Base-by-base conservation (phyloP, 805 yeast genomes). In the Yarrowia osloensis region DNA sequence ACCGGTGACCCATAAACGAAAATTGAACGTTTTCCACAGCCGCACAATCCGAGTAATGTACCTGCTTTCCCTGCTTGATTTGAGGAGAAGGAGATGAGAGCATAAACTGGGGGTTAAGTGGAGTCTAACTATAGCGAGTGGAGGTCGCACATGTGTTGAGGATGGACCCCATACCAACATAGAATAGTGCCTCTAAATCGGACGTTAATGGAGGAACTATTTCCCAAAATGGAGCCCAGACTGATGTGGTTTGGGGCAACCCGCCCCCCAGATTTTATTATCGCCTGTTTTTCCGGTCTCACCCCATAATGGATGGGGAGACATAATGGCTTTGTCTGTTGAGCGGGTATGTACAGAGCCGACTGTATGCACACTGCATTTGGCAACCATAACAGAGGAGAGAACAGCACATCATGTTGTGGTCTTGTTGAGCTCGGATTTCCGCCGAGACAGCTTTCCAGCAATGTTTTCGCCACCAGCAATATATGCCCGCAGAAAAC, bases 31-130 rank as follows among this genome's bases (percentile, higher is more conserved):
- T 29, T 21, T 11, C 9, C 21, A n/a, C 19, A 50, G 57, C 57
- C 40, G 57, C 57, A 50, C 57, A 9, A 50, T 50, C 57, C 40
- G 57, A 50, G 57, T 50, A 50, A 50, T 50, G 57, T 33, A 50
- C 57, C 57, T 50, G 40, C 40, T 50, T 50, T 12, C 17, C n/a
- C 35, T 46, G 33, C 35, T 46, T n/a, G 28, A 22, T 24, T 46
- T 46, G 31, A 46, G n/a, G 47, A 17, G 22, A 8, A 13, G 9
- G 24, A 47, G 54, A 31, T 12, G 39, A 50, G 31, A 29, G 35
- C 24, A 19, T 49, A 49, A 49, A 19, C n/a, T 49, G 22, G 24
- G 29, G 31, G 50, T 21, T 12, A 42, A 22, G 19, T 35, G 19
- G 40, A 17, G 40, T 17, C 22, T 6, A 11, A 8, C 6, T 28